Conservation (phyloP, 768 basidiomycete genomes). For the Leccinum ochraceum region DNA sequence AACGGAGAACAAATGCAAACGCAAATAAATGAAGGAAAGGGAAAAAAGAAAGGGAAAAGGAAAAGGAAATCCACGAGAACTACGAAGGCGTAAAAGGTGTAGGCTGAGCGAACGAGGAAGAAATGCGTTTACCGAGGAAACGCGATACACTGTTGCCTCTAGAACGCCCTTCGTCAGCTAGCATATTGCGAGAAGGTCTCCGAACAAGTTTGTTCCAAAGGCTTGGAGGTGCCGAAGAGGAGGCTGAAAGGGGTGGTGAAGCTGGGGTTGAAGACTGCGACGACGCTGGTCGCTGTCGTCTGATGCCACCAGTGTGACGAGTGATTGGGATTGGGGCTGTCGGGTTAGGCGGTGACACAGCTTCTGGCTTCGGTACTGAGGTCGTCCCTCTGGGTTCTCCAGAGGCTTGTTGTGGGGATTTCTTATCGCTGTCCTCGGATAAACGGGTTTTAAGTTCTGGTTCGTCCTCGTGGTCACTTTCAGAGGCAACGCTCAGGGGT, state of each 20-base stretch:
- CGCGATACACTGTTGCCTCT: slow-evolving; percentile 23
- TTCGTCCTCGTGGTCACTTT: slow-evolving; percentile 7
- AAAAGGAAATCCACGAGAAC: not conserved
- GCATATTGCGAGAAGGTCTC: slow-evolving; percentile 16
- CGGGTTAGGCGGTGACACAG: not conserved
- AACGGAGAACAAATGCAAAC: not conserved
- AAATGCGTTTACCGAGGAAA: slow-evolving; percentile 18
- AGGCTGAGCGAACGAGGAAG: slow-evolving; percentile 9
- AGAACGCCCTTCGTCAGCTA: slow-evolving; percentile 13
- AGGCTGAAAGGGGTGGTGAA: slow-evolving; percentile 2
- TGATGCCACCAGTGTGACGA: not conserved
- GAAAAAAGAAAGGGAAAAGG: not conserved
- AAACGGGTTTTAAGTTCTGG: not conserved
- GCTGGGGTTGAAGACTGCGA: not conserved
- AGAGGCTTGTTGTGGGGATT: not conserved
- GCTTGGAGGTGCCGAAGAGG: slow-evolving; percentile 13
- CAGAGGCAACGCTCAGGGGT: slow-evolving; percentile 7
- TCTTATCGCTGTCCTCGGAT: slow-evolving; percentile 7
- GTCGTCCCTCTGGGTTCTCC: not conserved
- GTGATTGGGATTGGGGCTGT: slow-evolving; percentile 12
- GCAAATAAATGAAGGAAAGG: not conserved
- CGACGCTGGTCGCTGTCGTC: slow-evolving; percentile 4
- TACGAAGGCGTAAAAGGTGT: slow-evolving; percentile 8
- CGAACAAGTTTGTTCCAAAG: slow-evolving; percentile 29
- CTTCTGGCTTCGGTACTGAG: not conserved